phyloP scores from a whole-genome alignment of 2,329 filamentous ascomycete genomes.

The Fusarium kyushuense region DNA sequence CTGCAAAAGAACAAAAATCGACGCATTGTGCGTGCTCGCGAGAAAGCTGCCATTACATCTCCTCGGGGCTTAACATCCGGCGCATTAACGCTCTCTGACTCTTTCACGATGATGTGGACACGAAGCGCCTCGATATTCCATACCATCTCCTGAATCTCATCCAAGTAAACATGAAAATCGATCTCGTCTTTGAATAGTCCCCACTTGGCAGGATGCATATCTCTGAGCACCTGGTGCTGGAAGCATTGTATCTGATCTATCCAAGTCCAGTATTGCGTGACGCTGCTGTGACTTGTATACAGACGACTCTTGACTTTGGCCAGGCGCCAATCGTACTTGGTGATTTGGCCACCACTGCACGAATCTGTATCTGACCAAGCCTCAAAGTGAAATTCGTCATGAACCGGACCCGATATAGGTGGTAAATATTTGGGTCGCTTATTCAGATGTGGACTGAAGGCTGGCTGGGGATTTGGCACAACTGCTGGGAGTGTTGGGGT shows the following conservation, averaged over 20 bases:
- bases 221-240: slow-evolving; percentile 66
- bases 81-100: slow-evolving; percentile 44
- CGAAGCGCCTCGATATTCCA: slow-evolving; percentile 59
- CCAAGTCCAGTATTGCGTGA: slow-evolving; percentile 70
- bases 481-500: slow-evolving; percentile 14
- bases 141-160: slow-evolving; percentile 60
- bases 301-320: slow-evolving; percentile 63
- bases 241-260: slow-evolving; percentile 56
- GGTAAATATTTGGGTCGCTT: slow-evolving; percentile 47
- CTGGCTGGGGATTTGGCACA: slow-evolving; percentile 9
- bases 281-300: slow-evolving; percentile 59
- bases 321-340: slow-evolving; percentile 63
- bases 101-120: slow-evolving; percentile 57
- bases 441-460: slow-evolving; percentile 36
- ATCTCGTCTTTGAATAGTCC: slow-evolving; percentile 63
- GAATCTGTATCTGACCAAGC: slow-evolving; percentile 67
- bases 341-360: slow-evolving; percentile 59
- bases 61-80: slow-evolving; percentile 56
- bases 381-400: slow-evolving; percentile 58
- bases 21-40: slow-evolving; percentile 64
- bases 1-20: slow-evolving; percentile 63
- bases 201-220: slow-evolving; percentile 60
- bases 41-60: slow-evolving; percentile 64
- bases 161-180: slow-evolving; percentile 62
- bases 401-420: slow-evolving; percentile 25